phyloP scores from a whole-genome alignment of 306 rosid genomes.

The Cicer chorassanicum region DNA sequence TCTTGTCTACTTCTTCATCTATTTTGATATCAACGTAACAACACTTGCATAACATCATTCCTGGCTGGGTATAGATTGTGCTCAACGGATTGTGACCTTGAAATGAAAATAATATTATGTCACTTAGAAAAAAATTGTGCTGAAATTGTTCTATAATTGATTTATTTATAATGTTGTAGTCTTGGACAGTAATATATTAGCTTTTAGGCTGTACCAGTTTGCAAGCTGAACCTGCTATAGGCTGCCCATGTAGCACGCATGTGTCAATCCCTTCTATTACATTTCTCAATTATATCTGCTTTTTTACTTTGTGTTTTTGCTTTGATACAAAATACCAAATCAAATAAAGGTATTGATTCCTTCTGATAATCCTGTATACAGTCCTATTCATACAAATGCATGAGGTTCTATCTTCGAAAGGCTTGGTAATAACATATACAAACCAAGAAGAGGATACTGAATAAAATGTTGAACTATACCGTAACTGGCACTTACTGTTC shows the following conservation, averaged over 20 bases:
- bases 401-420: background rate
- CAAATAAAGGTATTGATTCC: background rate
- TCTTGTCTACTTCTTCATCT: background rate
- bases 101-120: slow-evolving; percentile 5
- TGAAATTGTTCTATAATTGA: slow-evolving; percentile 3
- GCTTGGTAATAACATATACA: no score
- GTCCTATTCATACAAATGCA: background rate
- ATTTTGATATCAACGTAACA: slow-evolving; percentile 11
- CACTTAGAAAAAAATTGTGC: background rate
- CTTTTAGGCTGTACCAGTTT: background rate
- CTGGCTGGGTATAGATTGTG: slow-evolving; percentile 11
- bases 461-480: background rate
- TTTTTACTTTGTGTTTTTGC: background rate
- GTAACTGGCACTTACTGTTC: background rate
- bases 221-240: background rate
- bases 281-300: background rate
- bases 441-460: background rate
- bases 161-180: slow-evolving; percentile 7
- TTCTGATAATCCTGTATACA: background rate
- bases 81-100: background rate
- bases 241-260: background rate
- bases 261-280: slow-evolving; percentile 6
- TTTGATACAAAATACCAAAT: background rate
- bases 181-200: background rate
- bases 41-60: slow-evolving; percentile 13